A percentile compares a stretch with the other conserved stretches of the same genome.
These are phyloP conservation scores for Fusarium albidum DNA, from an alignment of 2,329 filamentous ascomycete species.

Conservation along the genomic window DNA sequence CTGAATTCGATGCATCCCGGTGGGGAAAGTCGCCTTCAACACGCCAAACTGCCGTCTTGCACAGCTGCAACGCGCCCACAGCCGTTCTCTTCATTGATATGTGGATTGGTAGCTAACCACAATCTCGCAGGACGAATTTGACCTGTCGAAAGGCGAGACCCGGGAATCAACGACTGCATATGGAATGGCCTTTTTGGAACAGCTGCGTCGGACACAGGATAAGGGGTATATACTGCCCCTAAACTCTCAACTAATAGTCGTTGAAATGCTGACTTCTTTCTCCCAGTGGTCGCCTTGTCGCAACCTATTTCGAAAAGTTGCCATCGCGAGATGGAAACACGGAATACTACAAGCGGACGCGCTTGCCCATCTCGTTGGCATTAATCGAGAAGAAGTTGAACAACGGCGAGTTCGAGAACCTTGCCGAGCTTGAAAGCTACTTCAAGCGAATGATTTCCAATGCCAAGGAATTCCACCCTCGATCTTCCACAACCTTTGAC, in stretches of 20 bases:
- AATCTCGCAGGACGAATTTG: constrained; percentile 49
- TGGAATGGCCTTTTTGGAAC: constrained; percentile 77
- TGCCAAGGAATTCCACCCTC: constrained; percentile 83
- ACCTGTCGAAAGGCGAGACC: constrained; percentile 66
- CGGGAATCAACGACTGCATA: constrained; percentile 73
- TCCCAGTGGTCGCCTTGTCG: constrained; percentile 75
- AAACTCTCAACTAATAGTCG: constrained; percentile 2
- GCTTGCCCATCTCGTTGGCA: constrained; percentile 80
- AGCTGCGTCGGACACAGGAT: constrained; percentile 78
- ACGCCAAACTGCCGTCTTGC: neutral
- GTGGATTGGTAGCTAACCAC: constrained; percentile 17
- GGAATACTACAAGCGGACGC: constrained; percentile 80
- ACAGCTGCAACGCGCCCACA: neutral
- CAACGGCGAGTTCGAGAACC: constrained; percentile 70
- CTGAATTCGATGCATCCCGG: constrained; percentile 2
- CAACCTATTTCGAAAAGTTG: constrained; percentile 77
- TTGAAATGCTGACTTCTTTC: constrained; percentile 26
- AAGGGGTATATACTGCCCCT: constrained; percentile 72
- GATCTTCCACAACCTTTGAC: constrained; percentile 75
- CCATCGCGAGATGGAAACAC: constrained; percentile 69
- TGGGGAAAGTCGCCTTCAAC: neutral
- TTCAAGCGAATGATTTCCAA: constrained; percentile 89
- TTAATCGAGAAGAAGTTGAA: constrained; percentile 80
- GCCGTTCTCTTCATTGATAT: neutral
- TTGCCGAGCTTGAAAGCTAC: constrained; percentile 82